phyloP scores from a whole-genome alignment of 208 protist genomes.

The Crithidia acanthocephali region DNA sequence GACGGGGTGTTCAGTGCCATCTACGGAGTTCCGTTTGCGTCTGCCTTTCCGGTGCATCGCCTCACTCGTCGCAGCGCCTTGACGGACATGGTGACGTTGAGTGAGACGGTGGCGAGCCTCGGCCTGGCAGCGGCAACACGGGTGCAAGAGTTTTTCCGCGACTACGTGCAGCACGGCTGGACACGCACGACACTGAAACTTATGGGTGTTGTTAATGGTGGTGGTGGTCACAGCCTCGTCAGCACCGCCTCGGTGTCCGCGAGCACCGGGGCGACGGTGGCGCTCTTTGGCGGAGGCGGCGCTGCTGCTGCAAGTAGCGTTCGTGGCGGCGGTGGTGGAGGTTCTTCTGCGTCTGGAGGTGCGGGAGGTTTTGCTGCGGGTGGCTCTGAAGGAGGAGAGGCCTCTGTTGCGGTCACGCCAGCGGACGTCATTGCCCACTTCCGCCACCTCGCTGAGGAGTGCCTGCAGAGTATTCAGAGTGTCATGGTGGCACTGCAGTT shows the following conservation, averaged over 20 bases:
- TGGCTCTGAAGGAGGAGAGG: neutral
- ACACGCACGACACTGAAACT: neutral
- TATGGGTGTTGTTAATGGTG: neutral
- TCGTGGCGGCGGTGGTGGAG: neutral
- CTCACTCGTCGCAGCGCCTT: slow-evolving; percentile 14
- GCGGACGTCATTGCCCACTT: slow-evolving; percentile 16
- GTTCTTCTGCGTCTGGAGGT: neutral
- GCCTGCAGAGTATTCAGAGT: slow-evolving; percentile 30
- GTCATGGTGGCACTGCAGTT: slow-evolving; percentile 26
- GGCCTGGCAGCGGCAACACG: slow-evolving; percentile 39
- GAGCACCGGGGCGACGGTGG: slow-evolving; percentile 1
- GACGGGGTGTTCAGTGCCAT: slow-evolving; percentile 18
- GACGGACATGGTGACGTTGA: slow-evolving; percentile 26
- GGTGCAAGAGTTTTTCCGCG: slow-evolving; percentile 43
- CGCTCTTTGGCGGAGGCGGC: slow-evolving; percentile 6
- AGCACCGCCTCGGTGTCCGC: neutral
- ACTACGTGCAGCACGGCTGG: slow-evolving; percentile 16
- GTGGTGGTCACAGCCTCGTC: neutral
- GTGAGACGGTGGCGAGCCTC: slow-evolving; percentile 48
- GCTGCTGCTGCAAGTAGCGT: neutral
- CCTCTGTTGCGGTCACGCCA: slow-evolving; percentile 5
- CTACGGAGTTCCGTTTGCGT: slow-evolving; percentile 21
- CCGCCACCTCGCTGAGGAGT: slow-evolving; percentile 23
- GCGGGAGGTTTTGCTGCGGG: neutral
- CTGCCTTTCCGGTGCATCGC: slow-evolving; percentile 16